These are phyloP conservation scores for Berkeleyomyces rouxiae DNA, from an alignment of 2,329 filamentous ascomycete species.

Conservation along the genomic window DNA sequence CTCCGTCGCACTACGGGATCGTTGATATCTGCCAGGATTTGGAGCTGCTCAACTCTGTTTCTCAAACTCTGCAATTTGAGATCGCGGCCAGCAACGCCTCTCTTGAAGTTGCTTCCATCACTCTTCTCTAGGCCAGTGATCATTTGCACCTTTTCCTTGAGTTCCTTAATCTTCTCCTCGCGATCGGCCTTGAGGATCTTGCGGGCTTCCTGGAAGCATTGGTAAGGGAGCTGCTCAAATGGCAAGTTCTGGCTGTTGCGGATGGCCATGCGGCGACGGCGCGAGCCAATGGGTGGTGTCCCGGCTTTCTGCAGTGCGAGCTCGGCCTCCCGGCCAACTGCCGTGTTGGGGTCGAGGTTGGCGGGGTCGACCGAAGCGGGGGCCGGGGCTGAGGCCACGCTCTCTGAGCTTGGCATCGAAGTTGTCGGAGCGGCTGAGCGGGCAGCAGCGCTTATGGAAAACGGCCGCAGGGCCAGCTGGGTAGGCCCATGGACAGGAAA, in stretches of 20 bases:
- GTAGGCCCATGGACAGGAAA: slow-evolving; percentile 1
- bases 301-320: slow-evolving; percentile 50
- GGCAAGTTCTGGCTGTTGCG: slow-evolving; percentile 46
- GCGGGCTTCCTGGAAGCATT: slow-evolving; percentile 93
- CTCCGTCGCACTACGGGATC: slow-evolving; percentile 84
- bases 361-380: slow-evolving; percentile 21
- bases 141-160: slow-evolving; percentile 48
- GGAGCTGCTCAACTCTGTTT: slow-evolving; percentile 56
- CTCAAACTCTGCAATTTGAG: slow-evolving; percentile 52
- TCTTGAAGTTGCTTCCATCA: slow-evolving; percentile 38
- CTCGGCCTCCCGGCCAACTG: slow-evolving; percentile 47
- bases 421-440: slow-evolving; percentile 20
- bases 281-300: slow-evolving; percentile 61
- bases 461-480: slow-evolving; percentile 24
- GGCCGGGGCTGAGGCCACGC: slow-evolving; percentile 10
- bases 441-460: slow-evolving; percentile 21
- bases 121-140: slow-evolving; percentile 50
- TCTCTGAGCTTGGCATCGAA: not conserved
- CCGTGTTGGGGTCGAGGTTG: slow-evolving; percentile 50
- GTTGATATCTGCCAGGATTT: slow-evolving; percentile 86
- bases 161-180: slow-evolving; percentile 59
- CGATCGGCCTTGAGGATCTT: slow-evolving; percentile 68
- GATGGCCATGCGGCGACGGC: slow-evolving; percentile 62
- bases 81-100: slow-evolving; percentile 49
- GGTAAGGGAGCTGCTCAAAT: slow-evolving; percentile 88